Percentiles rank a stretch among this genome's conserved stretches.
Conservation (phyloP, 768 basidiomycete genomes). For the Cantharellus anzutake region DNA sequence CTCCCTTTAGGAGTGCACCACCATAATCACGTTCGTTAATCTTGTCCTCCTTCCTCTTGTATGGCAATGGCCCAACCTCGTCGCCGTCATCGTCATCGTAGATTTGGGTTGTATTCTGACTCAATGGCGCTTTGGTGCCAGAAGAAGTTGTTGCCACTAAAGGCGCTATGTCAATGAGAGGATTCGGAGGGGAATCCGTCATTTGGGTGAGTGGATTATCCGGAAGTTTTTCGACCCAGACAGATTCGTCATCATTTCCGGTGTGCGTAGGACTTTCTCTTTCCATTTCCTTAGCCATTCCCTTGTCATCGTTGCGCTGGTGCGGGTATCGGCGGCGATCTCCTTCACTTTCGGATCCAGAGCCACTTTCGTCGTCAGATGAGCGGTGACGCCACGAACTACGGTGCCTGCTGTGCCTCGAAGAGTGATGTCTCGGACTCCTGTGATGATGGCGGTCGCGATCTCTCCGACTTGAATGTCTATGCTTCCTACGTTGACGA, state of each 20-base stretch:
- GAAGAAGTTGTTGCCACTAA: constrained; percentile 8
- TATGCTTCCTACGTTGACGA: constrained; percentile 3
- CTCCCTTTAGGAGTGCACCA: constrained; percentile 76
- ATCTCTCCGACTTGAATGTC: constrained; percentile 3
- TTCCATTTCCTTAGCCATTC: background rate
- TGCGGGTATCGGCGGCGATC: constrained; percentile 14
- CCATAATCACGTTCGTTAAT: constrained; percentile 77
- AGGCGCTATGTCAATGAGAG: background rate
- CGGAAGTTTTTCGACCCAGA: constrained; percentile 46
- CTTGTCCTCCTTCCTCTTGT: constrained; percentile 27
- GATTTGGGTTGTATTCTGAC: constrained; percentile 7
- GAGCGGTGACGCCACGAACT: constrained; percentile 10
- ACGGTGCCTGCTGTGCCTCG: background rate
- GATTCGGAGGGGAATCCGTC: background rate
- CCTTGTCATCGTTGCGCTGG: background rate
- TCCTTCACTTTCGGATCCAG: constrained; percentile 28
- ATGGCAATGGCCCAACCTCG: constrained; percentile 67
- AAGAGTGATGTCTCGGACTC: background rate
- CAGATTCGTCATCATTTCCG: constrained; percentile 25
- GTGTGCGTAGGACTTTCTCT: background rate
- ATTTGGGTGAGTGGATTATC: constrained; percentile 13
- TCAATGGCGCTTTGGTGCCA: constrained; percentile 9
- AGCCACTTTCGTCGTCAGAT: constrained; percentile 22
- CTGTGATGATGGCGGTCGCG: constrained; percentile 2
- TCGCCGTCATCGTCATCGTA: constrained; percentile 33